A percentile compares a stretch with the other conserved stretches of the same genome.
Conservation (phyloP, 768 basidiomycete species). For the Xerocomus brunneocitrinus region DNA sequence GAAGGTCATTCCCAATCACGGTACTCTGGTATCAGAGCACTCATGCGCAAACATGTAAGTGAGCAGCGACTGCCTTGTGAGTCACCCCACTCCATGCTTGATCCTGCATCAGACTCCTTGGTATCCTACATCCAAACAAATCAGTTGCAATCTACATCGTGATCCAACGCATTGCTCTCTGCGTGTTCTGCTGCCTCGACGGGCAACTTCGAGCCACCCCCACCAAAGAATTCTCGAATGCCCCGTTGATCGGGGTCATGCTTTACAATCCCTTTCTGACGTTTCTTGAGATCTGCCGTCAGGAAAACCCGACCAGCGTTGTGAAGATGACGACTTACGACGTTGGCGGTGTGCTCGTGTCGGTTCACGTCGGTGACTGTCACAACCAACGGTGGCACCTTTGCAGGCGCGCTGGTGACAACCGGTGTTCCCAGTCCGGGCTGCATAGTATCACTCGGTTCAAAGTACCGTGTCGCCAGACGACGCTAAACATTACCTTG, state of each 20-base stretch:
- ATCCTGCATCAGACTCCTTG: constrained; percentile 7
- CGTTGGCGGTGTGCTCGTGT: constrained; percentile 48
- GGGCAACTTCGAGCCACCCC: constrained; percentile 17
- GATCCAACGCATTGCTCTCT: constrained; percentile 1
- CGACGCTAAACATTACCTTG: constrained; percentile 33
- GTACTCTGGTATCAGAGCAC: too few species aligned
- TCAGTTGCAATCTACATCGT: constrained; percentile 6
- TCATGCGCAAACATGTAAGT: too few species aligned
- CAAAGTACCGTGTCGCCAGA: background rate
- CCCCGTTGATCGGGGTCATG: constrained; percentile 73
- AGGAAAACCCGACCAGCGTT: background rate
- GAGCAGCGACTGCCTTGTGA: too few species aligned
- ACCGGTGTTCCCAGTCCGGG: constrained; percentile 23
- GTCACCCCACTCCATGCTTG: background rate
- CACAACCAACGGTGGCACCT: constrained; percentile 35
- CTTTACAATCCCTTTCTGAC: constrained; percentile 75
- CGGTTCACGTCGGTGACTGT: constrained; percentile 49
- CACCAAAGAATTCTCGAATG: constrained; percentile 70
- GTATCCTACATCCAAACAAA: background rate
- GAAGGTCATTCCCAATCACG: background rate
- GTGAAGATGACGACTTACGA: constrained; percentile 43
- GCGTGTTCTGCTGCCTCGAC: constrained; percentile 3
- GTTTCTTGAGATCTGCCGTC: constrained; percentile 37
- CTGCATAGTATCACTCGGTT: constrained; percentile 20
- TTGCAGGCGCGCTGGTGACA: constrained; percentile 15